Evolutionary conservation across 805 yeast genomes (phyloP).

Genomic region (Schizosaccharomyces octosporus): DNA sequence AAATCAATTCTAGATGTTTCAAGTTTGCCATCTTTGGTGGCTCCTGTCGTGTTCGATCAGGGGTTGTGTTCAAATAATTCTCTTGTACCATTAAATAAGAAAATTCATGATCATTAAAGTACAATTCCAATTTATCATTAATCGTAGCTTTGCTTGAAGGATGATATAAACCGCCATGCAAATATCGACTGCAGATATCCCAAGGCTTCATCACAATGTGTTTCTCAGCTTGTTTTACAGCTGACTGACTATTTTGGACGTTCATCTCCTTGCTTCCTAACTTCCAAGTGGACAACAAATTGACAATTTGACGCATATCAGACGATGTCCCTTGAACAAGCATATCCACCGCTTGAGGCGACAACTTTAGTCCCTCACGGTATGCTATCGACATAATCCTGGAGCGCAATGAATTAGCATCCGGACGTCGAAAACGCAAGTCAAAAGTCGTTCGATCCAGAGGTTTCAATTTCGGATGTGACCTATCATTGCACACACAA

Average conservation of each 20-base stretch:
- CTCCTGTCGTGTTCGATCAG: slow-evolving; percentile 14
- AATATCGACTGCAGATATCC: slow-evolving; percentile 51
- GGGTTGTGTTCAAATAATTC: slow-evolving; percentile 52
- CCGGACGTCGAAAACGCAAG: slow-evolving; percentile 70
- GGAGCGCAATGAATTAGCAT: slow-evolving; percentile 53
- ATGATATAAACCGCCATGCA: slow-evolving; percentile 36
- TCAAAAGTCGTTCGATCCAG: slow-evolving; percentile 67
- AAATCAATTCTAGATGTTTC: slow-evolving; percentile 35
- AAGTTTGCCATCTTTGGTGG: slow-evolving; percentile 13
- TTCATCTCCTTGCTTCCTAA: slow-evolving; percentile 42
- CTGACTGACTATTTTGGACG: slow-evolving; percentile 33
- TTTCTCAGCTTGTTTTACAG: slow-evolving; percentile 24
- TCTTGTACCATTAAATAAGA: slow-evolving; percentile 92
- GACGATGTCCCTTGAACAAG: slow-evolving; percentile 64
- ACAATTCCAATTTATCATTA: slow-evolving; percentile 64
- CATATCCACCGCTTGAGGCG: slow-evolving; percentile 58
- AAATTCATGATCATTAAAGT: slow-evolving; percentile 83
- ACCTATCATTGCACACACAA: slow-evolving; percentile 76
- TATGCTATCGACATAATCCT: slow-evolving; percentile 76
- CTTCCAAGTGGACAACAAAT: slow-evolving; percentile 63
- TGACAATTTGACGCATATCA: slow-evolving; percentile 86
- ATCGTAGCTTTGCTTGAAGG: slow-evolving; percentile 28
- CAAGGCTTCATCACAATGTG: slow-evolving; percentile 78
- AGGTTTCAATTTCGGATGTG: slow-evolving; percentile 85
- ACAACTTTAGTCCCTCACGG: slow-evolving; percentile 58